Evolutionary conservation across 2,329 filamentous ascomycete species (phyloP), one percentile per base, ranked within the genome.

Genomic region (Xylariaceae sp.): DNA sequence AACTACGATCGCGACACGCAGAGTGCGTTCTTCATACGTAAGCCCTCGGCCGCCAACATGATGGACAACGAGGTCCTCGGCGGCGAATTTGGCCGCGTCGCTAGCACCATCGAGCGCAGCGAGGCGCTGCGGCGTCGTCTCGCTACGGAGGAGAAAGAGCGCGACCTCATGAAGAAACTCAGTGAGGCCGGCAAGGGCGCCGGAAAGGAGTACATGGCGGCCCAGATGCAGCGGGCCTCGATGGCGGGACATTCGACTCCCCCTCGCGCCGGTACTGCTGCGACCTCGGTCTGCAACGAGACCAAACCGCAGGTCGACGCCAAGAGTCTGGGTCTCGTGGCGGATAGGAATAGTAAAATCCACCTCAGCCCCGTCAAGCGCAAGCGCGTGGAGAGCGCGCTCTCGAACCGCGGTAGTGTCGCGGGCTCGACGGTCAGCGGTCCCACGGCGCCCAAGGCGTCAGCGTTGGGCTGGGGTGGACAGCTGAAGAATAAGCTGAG

Each of bases 181-280:
- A 84, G 83, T 8, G 76, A 82, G 54, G 76, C 86, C 60, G 88
- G 88, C 8, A 81, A 77, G 53, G 86, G 86, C 4, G 81, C 87
- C 0, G 89, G 88, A 1, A 82, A 79, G 51, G 87, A 90, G 62
- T 92, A 92, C 72, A 86, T 92, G 81, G 79, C 76, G 56, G 73
- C 71, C 23, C 23, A 30, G 17, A 58, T 70, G 15, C 64, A 64
- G 23, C 62, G 53, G 49, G 57, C 54, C n/a, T 13, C 58, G 44
- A 63, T 48, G 59, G 53, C 35, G 39, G 59, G 51, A 30, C 42
- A 49, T 34, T 15, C 47, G n/a, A 62, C 17, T 44, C 53, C 17
- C 18, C 42, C 55, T 0, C 51, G 51, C 5, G 17, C 56, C 50
- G 8, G 50, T n/a, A 17, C 54, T 50, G 8, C 42, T 15, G 48